phyloP scores from a whole-genome alignment of 306 rosid species.

The Luffa acutangula region DNA sequence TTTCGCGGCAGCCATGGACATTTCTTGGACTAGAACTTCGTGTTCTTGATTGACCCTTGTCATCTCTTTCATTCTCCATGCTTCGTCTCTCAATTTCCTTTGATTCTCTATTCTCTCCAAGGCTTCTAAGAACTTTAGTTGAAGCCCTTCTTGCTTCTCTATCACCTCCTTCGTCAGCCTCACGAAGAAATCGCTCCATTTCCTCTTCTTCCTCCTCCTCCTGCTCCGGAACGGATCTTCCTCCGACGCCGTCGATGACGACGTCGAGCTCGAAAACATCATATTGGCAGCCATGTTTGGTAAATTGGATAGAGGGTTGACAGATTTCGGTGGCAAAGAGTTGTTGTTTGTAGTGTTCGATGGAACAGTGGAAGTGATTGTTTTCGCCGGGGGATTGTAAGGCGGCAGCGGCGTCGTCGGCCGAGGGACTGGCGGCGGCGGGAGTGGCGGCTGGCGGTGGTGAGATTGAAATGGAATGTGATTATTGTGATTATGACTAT shows the following conservation, averaged over 20 bases:
- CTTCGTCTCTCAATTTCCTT: constrained; percentile 48
- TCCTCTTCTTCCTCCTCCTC: constrained; percentile 48
- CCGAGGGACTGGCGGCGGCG: not conserved
- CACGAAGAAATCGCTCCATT: constrained; percentile 84
- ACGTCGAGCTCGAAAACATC: constrained; percentile 42
- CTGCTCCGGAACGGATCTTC: constrained; percentile 25
- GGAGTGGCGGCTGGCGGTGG: not conserved
- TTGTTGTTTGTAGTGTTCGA: constrained; percentile 24
- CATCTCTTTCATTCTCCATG: constrained; percentile 78
- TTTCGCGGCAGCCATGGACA: constrained; percentile 56
- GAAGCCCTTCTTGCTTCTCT: constrained; percentile 71
- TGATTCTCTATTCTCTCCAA: constrained; percentile 68
- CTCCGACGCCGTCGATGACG: constrained; percentile 64
- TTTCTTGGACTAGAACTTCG: constrained; percentile 64
- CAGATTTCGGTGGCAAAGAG: constrained; percentile 8
- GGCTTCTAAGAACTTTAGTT: constrained; percentile 65
- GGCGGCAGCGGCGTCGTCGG: not conserved
- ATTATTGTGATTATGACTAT: constrained; percentile 5
- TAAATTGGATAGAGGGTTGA: constrained; percentile 15
- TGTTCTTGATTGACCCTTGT: constrained; percentile 49
- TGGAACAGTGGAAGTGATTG: not conserved
- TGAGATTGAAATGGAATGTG: constrained; percentile 24
- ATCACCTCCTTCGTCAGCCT: constrained; percentile 65
- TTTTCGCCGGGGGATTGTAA: not conserved
- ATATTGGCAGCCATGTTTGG: constrained; percentile 19